Base-by-base conservation (phyloP, 2,329 filamentous ascomycete species). In the Phyllosticta citriasiana region DNA sequence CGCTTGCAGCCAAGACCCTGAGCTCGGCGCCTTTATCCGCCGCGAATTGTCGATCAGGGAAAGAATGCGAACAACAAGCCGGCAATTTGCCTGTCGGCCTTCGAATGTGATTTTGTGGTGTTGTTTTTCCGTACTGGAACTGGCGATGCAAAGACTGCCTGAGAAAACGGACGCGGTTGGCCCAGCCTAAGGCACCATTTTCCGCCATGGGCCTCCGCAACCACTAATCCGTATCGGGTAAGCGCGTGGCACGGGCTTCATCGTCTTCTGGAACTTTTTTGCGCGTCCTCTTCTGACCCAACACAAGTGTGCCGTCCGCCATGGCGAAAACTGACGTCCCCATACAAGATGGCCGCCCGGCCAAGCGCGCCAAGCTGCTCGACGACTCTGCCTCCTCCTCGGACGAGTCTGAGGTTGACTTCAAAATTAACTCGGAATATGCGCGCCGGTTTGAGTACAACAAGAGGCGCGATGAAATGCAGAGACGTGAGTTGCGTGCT, bases 381-480 rank as follows among this genome's bases (percentile, higher is more conserved):
- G 69, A 73, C 61, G 71, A 68, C 66, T 71, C 71, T 62, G 66
- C 68, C 27, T 68, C 65, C 12, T 54, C 30, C 35, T 60, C 67
- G 7, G 71, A 71, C 56, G 65, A 62, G 56, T 67, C 67, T 14
- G 66, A 66, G 1, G 68, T 67, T 8, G 65, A 67, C 55, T 67
- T 97, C 72, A 91, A 88, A 72, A 87, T 99, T 75, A 97, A 99
- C 74, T 81, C 91, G 72, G 90, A 95, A 58, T 99, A 87, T 73
- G 94, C 94, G 53, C 85, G 84, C 67, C 83, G 90, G 51, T 97
- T 96, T 68, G 94, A 99, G 74, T 83, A 97, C 77, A 99, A 99
- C 78, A 97, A 97, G 79, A 96, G 96, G 78, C 84, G 93, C 62
- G 92, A 96, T 71, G 94, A 99, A 73, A 78, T 85, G 65, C 87